Conservation (phyloP, 306 rosid genomes). For the Cotoneaster glaucophyllus region DNA sequence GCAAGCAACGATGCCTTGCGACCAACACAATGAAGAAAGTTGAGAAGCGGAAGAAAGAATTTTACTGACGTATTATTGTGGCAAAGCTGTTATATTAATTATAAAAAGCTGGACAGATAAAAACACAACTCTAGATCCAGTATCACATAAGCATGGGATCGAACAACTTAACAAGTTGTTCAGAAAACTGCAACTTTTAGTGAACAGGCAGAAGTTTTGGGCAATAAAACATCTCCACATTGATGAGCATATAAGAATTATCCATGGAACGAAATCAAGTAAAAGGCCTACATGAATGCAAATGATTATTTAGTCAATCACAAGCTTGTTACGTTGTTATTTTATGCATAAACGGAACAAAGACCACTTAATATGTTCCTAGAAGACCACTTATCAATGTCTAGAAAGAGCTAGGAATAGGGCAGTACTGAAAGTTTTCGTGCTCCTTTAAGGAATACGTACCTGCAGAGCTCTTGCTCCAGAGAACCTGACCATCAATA, state of each 20-base stretch:
- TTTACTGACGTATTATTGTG: background rate
- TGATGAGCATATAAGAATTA: background rate
- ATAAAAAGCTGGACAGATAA: background rate
- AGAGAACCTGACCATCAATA: slow-evolving; percentile 52
- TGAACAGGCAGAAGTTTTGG: background rate
- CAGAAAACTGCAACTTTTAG: background rate
- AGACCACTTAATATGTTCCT: background rate
- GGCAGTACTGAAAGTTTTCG: background rate
- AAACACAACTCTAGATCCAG: background rate
- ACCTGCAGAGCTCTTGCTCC: slow-evolving; percentile 66
- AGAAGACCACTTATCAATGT: background rate
- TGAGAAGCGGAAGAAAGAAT: background rate
- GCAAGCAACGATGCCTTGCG: background rate
- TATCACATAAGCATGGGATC: background rate
- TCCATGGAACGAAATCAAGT: background rate
- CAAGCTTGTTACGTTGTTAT: background rate
- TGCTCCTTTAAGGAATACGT: slow-evolving; percentile 20
- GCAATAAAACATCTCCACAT: background rate
- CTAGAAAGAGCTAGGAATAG: slow-evolving; percentile 14
- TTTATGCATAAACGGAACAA: background rate
- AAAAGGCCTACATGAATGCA: background rate
- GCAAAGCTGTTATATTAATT: background rate
- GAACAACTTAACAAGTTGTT: background rate
- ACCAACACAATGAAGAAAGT: background rate
- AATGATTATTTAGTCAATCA: background rate